Conservation (phyloP, 2,329 filamentous ascomycete species). For the Westerdykella aurantiaca region DNA sequence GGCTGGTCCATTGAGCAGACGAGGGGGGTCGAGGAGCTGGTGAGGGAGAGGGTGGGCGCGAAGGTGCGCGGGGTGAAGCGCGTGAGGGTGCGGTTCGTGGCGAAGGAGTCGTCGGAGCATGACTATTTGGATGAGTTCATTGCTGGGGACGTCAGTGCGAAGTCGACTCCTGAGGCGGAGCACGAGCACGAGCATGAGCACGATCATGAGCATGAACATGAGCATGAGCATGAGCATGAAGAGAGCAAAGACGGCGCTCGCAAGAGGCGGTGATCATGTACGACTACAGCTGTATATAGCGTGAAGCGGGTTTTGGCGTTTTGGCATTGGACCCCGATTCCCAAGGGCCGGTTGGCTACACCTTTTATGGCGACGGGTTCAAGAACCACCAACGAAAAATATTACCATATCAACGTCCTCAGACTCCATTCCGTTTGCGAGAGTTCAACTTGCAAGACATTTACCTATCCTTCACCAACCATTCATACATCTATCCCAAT, state of each 20-base stretch:
- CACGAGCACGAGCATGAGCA: slow-evolving; percentile 15
- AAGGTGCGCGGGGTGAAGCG: slow-evolving; percentile 79
- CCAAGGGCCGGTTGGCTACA: background rate
- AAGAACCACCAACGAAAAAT: no score
- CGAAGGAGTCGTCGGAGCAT: slow-evolving; percentile 53
- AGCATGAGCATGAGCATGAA: slow-evolving; percentile 21
- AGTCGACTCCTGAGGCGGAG: slow-evolving; percentile 27
- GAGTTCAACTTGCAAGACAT: background rate
- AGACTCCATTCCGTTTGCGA: no score
- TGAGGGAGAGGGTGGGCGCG: slow-evolving; percentile 66
- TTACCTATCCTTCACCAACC: slow-evolving; percentile 1
- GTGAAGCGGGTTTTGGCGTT: slow-evolving; percentile 4
- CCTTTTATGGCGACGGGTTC: background rate
- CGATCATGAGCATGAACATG: slow-evolving; percentile 20
- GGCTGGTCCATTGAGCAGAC: slow-evolving; percentile 70
- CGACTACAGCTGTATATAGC: background rate
- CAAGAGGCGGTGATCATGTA: slow-evolving; percentile 10
- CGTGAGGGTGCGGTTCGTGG: slow-evolving; percentile 77
- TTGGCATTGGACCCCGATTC: slow-evolving; percentile 3
- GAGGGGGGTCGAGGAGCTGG: slow-evolving; percentile 62
- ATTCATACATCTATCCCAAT: slow-evolving; percentile 4
- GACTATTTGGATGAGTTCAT: slow-evolving; percentile 67
- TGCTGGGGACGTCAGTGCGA: slow-evolving; percentile 22
- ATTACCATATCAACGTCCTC: background rate
- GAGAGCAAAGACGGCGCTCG: slow-evolving; percentile 13